phyloP scores from a whole-genome alignment of 768 basidiomycete genomes.

The Dendrothele bispora region DNA sequence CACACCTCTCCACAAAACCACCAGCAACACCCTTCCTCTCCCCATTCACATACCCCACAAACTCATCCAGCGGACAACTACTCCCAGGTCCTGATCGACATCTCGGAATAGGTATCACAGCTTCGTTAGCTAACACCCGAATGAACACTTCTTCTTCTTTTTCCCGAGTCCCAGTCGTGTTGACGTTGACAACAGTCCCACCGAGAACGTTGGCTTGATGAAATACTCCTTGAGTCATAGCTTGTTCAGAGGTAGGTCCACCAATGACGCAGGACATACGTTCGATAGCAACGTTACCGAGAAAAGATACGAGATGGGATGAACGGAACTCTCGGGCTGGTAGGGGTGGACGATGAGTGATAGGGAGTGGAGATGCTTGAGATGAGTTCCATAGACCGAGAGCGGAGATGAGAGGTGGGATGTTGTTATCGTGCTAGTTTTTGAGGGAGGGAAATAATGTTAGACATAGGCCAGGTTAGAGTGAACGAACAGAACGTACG shows the following conservation, averaged over 20 bases:
- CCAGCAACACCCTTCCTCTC: constrained; percentile 27
- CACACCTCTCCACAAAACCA: constrained; percentile 37
- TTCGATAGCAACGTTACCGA: constrained; percentile 41
- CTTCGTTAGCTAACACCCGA: constrained; percentile 37
- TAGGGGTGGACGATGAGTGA: constrained; percentile 30
- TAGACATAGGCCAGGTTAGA: not conserved
- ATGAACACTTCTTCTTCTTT: constrained; percentile 25
- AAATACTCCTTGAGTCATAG: constrained; percentile 4
- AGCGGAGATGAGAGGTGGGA: constrained; percentile 40
- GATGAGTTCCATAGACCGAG: constrained; percentile 45
- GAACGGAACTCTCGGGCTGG: constrained; percentile 34
- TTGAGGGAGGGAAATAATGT: not conserved
- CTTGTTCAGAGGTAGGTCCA: constrained; percentile 9
- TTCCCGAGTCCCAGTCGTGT: not conserved
- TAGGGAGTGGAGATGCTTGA: constrained; percentile 20
- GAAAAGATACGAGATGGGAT: constrained; percentile 39
- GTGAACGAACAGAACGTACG: constrained; percentile 19
- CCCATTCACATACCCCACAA: constrained; percentile 28
- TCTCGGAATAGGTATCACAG: constrained; percentile 39
- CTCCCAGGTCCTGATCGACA: constrained; percentile 39
- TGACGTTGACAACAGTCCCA: too few relatives aligned
- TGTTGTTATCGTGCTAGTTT: constrained; percentile 46
- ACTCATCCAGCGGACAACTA: constrained; percentile 35
- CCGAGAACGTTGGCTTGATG: constrained; percentile 2
- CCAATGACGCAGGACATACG: constrained; percentile 32